These are phyloP conservation scores for Gynandropsis gynandra DNA, from an alignment of 345 rosid species.

Conservation along the genomic window DNA sequence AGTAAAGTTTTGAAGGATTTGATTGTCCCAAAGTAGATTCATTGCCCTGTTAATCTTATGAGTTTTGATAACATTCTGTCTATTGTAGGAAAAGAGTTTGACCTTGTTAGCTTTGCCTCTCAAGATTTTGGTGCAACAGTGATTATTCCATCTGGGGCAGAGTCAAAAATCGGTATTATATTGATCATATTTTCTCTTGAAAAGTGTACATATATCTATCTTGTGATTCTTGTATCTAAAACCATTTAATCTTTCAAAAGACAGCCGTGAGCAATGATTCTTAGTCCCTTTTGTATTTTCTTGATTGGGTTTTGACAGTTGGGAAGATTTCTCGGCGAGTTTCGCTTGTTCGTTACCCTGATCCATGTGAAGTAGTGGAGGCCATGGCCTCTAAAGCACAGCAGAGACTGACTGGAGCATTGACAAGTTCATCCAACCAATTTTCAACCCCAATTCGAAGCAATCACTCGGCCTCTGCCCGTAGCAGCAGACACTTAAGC, in stretches of 20 bases:
- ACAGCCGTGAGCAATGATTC: too few species aligned
- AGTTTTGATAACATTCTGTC: background rate
- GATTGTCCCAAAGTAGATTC: background rate
- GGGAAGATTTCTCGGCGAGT: conserved; percentile 56
- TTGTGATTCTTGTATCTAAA: background rate
- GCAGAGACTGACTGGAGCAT: conserved; percentile 30
- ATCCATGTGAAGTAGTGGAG: conserved; percentile 48
- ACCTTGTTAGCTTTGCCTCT: conserved; percentile 43
- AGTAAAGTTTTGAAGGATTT: background rate
- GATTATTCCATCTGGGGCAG: conserved; percentile 42
- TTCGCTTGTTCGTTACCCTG: conserved; percentile 54
- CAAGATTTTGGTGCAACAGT: conserved; percentile 50
- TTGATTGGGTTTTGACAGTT: conserved; percentile 30
- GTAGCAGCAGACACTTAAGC: conserved; percentile 40
- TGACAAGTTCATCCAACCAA: conserved; percentile 30
- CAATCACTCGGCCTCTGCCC: conserved; percentile 34
- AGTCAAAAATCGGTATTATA: conserved; percentile 43
- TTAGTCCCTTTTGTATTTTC: background rate
- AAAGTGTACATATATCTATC: too few species aligned
- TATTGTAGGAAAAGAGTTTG: conserved; percentile 52
- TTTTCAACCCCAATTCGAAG: conserved; percentile 28
- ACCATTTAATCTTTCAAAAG: background rate
- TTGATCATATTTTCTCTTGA: background rate
- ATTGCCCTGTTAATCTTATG: background rate
- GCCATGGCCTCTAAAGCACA: conserved; percentile 12